These are phyloP conservation scores for Leccinum obscurum DNA, from an alignment of 768 basidiomycete genomes.

Conservation along the genomic window DNA sequence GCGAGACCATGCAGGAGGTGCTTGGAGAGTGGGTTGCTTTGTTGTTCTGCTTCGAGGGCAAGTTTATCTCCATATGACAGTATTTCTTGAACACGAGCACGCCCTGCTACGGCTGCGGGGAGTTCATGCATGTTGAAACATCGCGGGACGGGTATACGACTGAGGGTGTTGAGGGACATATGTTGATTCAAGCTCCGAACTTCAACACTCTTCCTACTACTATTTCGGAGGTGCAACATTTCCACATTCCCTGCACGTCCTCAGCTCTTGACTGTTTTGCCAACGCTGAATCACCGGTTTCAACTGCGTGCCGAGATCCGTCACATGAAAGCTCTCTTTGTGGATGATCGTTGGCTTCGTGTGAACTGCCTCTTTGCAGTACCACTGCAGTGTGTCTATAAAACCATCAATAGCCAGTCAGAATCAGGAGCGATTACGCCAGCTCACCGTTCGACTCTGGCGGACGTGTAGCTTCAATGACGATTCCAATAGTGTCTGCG, in stretches of 20 bases:
- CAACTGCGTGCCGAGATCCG: conserved; percentile 89
- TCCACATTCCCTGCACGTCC: conserved; percentile 76
- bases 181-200: conserved; percentile 15
- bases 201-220: neutral
- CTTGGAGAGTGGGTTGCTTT: conserved; percentile 37
- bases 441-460: conserved; percentile 66
- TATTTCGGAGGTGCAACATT: conserved; percentile 58
- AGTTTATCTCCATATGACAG: conserved; percentile 10
- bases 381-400: conserved; percentile 90
- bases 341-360: conserved; percentile 69
- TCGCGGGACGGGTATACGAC: conserved; percentile 30
- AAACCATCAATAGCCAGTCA: neutral
- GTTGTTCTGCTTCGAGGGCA: conserved; percentile 18
- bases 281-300: conserved; percentile 89
- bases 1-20: conserved; percentile 56
- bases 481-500: conserved; percentile 87
- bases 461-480: conserved; percentile 85
- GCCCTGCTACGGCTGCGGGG: conserved; percentile 38
- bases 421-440: neutral
- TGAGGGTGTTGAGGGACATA: neutral
- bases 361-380: conserved; percentile 70
- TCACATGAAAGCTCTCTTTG: conserved; percentile 84
- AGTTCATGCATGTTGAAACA: conserved; percentile 49
- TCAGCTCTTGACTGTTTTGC: conserved; percentile 63
- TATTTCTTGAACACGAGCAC: conserved; percentile 33